Base-by-base conservation (phyloP, 495 filamentous ascomycete genomes). In the Hypoxylon cercidicola region DNA sequence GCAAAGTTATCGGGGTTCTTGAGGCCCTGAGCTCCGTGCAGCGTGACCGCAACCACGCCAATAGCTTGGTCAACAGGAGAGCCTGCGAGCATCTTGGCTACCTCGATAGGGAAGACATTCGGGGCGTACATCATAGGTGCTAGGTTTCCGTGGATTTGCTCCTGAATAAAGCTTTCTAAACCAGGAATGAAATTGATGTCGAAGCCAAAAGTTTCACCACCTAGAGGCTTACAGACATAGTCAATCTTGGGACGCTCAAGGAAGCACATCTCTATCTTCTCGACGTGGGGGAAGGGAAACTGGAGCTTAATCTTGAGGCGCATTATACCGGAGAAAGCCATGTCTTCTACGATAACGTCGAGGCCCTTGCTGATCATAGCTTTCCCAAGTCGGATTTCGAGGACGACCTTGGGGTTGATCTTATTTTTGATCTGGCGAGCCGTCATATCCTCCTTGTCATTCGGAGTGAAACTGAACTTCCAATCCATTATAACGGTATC, bases 161-260 rank as follows among this genome's bases (percentile, higher is more conserved):
- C 96, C 77, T 91, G 88, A 70, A 99, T 98, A 78, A 98, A 98
- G 60, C 72, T 84, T 75, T 96, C 92, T 19, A 99, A 81, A 51
- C 94, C 93, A 21, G 96, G 95, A 62, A 99, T 93, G 79, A 98
- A 97, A 77, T 97, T 97, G 80, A 99, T 97, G 74, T 99, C 95
- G 74, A 99, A 97, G 48, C 95, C 95, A 57, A 99, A 90, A 8
- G 83, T 90, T 39, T 98, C 96, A 60, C 96, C 96, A 62, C 96
- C 95, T 44, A 99, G 86, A 9, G 95, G 95, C 76, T 99, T 99
- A 82, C 95, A 96, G 50, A 92, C 93, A 72, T 97, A 99, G 72
- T 98, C 95, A 67, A 99, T 89, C 1, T 86, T 88, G 3, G 83
- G 84, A 10, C 78, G 74, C 61, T 86, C 83, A 48, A 97, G 75